Evolutionary conservation across 257 asterid genomes (phyloP).

Genomic region (Solanum piurae): DNA sequence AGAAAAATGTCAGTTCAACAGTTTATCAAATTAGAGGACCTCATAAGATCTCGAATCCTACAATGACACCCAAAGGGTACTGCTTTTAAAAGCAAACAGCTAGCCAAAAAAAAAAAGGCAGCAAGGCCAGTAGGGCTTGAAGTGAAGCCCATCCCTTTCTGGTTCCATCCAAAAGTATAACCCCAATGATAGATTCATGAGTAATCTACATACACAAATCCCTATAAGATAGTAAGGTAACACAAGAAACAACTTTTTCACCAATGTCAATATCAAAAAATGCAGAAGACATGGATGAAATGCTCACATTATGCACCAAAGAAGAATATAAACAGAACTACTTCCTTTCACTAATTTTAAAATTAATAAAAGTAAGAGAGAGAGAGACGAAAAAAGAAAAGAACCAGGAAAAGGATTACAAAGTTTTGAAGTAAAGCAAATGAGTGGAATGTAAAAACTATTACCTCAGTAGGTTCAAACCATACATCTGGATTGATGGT

Average conservation of each 20-base stretch:
- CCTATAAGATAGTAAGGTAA: neutral
- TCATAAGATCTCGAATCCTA: neutral
- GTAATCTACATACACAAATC: neutral
- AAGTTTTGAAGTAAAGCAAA: neutral
- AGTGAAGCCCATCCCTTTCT: neutral
- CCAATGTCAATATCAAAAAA: too few species aligned
- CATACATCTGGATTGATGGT: slow-evolving; percentile 82
- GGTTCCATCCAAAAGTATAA: neutral
- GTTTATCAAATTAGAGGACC: neutral
- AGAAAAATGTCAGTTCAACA: neutral
- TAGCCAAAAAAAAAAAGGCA: neutral
- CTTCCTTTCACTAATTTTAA: neutral
- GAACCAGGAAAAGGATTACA: neutral
- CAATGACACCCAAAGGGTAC: neutral
- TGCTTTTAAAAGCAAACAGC: neutral
- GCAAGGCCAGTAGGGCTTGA: neutral
- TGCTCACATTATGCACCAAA: neutral
- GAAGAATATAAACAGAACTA: neutral
- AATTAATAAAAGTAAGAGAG: neutral
- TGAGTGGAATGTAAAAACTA: neutral
- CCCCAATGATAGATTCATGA: neutral
- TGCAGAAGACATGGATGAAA: neutral
- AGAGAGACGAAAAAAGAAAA: neutral
- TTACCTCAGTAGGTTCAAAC: slow-evolving; percentile 96
- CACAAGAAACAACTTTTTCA: neutral